Conservation (phyloP, 2,329 filamentous ascomycete species). For the Sporothrix euskadiensis region DNA sequence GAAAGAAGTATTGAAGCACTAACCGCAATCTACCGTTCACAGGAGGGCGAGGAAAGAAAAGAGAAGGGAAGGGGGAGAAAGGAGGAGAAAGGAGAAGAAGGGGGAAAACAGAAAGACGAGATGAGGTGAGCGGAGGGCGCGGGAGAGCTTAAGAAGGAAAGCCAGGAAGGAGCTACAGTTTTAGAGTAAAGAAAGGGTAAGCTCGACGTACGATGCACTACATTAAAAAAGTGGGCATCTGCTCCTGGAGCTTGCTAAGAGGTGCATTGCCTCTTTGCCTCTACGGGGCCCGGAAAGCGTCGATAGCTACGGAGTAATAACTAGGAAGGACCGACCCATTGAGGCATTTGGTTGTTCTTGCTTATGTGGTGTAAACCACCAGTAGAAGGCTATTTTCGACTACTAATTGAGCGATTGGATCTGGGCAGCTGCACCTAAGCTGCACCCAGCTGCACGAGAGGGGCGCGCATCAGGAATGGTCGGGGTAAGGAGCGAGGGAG, state of each 20-base stretch:
- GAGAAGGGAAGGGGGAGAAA: neutral
- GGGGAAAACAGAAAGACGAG: neutral
- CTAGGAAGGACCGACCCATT: neutral
- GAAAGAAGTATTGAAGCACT: neutral
- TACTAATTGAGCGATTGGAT: slow-evolving; percentile 26
- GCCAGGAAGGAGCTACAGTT: slow-evolving; percentile 3
- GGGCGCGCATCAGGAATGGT: slow-evolving; percentile 1
- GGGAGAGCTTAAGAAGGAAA: slow-evolving; percentile 19
- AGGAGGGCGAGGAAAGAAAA: neutral
- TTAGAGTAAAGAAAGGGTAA: neutral
- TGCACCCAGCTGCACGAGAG: slow-evolving; percentile 6
- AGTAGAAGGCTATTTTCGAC: slow-evolving; percentile 11
- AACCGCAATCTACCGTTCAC: neutral
- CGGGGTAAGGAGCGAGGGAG: slow-evolving; percentile 3
- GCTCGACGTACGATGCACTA: neutral
- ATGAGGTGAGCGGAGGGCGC: slow-evolving; percentile 16
- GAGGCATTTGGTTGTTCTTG: neutral
- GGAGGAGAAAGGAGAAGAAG: neutral
- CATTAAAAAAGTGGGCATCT: slow-evolving; percentile 15
- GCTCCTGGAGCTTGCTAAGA: slow-evolving; percentile 16
- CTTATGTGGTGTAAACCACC: neutral
- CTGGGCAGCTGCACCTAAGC: slow-evolving; percentile 5
- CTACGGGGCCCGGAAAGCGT: neutral
- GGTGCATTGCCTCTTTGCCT: slow-evolving; percentile 19
- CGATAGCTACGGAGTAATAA: neutral